Evolutionary conservation across 495 filamentous ascomycete species (phyloP).

Genomic region (Podospora conica): DNA sequence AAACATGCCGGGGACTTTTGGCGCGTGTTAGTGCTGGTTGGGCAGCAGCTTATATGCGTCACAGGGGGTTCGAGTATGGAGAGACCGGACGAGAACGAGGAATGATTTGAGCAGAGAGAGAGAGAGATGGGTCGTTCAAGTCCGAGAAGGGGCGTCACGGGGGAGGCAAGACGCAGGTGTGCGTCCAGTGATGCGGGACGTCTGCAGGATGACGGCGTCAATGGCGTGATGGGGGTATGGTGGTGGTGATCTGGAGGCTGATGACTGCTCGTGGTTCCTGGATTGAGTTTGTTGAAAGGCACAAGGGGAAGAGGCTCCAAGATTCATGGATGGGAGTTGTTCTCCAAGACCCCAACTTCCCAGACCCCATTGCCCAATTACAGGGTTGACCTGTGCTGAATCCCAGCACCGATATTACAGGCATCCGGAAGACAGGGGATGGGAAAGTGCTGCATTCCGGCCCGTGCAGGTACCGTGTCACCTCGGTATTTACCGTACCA

Average conservation of each 20-base stretch:
- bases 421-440: slow-evolving; percentile 3
- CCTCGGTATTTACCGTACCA: background rate
- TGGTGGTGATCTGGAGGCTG: background rate
- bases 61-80: background rate
- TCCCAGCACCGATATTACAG: slow-evolving; percentile 10
- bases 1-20: slow-evolving; percentile 14
- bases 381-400: slow-evolving; percentile 2
- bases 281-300: background rate
- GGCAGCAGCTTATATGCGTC: background rate
- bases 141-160: background rate
- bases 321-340: background rate
- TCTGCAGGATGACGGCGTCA: background rate
- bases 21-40: background rate
- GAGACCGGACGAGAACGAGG: background rate
- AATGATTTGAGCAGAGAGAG: background rate
- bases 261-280: background rate
- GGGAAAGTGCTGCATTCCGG: background rate
- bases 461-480: background rate
- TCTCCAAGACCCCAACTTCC: background rate
- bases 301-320: background rate
- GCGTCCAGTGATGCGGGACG: background rate
- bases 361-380: background rate
- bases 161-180: background rate
- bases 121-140: background rate
- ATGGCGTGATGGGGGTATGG: background rate